Conservation (phyloP, 768 basidiomycete species). For the Trametes gibbosa region DNA sequence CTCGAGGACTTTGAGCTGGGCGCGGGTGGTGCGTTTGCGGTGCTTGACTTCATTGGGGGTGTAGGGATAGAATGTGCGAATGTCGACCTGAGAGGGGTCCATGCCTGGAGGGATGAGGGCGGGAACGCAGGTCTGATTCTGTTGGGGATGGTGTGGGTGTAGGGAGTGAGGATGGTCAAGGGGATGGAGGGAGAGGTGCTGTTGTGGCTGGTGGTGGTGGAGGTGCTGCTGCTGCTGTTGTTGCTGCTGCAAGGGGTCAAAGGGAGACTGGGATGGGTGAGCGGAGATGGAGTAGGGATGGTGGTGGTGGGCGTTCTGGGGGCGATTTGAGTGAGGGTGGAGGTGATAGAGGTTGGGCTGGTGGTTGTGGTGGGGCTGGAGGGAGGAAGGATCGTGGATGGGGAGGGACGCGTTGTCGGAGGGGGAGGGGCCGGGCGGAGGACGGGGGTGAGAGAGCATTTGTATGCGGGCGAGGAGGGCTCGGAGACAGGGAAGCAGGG, state of each 20-base stretch:
- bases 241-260: slow-evolving; percentile 25
- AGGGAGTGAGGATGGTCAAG: slow-evolving; percentile 19
- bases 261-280: not conserved
- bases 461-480: slow-evolving; percentile 22
- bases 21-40: slow-evolving; percentile 81
- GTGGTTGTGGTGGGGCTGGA: slow-evolving; percentile 22
- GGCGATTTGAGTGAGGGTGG: slow-evolving; percentile 9
- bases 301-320: slow-evolving; percentile 24
- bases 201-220: slow-evolving; percentile 19
- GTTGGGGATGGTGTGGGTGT: slow-evolving; percentile 8
- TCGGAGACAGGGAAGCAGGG: slow-evolving; percentile 8
- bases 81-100: slow-evolving; percentile 72
- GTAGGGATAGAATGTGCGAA: slow-evolving; percentile 80
- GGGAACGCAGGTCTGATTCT: slow-evolving; percentile 41
- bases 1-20: slow-evolving; percentile 89
- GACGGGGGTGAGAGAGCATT: slow-evolving; percentile 8
- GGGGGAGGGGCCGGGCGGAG: slow-evolving; percentile 16
- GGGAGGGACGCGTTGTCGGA: slow-evolving; percentile 25
- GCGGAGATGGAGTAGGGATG: slow-evolving; percentile 12
- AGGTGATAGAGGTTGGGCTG: slow-evolving; percentile 26
- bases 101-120: slow-evolving; percentile 48
- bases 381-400: slow-evolving; percentile 34
- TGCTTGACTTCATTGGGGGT: slow-evolving; percentile 90
- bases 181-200: slow-evolving; percentile 1
- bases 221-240: slow-evolving; percentile 17